Evolutionary conservation across 2,329 filamentous ascomycete species (phyloP).

Genomic region (Diaporthe caulivora): DNA sequence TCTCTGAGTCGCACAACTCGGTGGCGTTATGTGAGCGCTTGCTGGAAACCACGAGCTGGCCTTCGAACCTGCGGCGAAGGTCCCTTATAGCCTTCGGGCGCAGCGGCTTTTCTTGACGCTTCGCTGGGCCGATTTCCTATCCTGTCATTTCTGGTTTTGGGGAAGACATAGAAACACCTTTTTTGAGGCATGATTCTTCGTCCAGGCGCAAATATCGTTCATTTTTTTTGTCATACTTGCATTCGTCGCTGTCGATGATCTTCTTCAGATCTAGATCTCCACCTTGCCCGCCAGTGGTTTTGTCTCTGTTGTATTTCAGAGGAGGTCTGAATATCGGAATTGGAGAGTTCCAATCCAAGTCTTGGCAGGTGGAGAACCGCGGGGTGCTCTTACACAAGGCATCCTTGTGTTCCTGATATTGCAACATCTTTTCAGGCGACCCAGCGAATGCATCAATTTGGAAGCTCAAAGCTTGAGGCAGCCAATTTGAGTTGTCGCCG

Average conservation of each 20-base stretch:
- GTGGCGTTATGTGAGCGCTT: not conserved
- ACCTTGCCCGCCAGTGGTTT: not conserved
- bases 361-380: constrained; percentile 11
- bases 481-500: not conserved
- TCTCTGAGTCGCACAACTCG: not conserved
- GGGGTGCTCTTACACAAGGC: not conserved
- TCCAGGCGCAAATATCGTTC: not conserved
- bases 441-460: not conserved
- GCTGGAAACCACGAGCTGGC: not conserved
- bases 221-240: not conserved
- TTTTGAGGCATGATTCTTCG: too few species aligned
- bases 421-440: not conserved
- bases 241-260: not conserved
- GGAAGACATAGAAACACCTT: too few species aligned
- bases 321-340: not conserved
- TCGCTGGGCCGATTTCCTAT: too few species aligned
- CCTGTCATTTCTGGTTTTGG: too few species aligned
- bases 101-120: not conserved
- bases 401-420: not conserved
- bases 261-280: not conserved
- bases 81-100: not conserved
- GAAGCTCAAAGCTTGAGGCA: not conserved
- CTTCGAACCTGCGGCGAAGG: not conserved
- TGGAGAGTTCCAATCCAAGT: not conserved
- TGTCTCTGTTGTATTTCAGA: not conserved